Evolutionary conservation across 345 rosid genomes (phyloP).

Genomic region (Eucalyptus marginata): DNA sequence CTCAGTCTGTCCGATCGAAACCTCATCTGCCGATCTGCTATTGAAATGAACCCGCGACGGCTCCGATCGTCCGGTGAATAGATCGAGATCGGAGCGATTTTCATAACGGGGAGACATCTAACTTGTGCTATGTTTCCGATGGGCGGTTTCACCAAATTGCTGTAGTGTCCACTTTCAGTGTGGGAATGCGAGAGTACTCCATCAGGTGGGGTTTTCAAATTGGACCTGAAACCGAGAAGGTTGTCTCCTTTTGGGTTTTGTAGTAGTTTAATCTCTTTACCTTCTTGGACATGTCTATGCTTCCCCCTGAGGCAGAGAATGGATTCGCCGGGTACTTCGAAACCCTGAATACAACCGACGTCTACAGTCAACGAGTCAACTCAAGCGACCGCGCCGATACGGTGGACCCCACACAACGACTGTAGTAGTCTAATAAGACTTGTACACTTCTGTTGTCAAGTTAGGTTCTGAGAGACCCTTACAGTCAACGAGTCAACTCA

Average conservation of each 20-base stretch:
- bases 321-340: fast-evolving
- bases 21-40: neutral
- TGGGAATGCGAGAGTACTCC: neutral
- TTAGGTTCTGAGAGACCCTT: neutral
- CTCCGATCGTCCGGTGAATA: neutral
- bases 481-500: neutral
- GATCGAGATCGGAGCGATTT: neutral
- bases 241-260: neutral
- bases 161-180: neutral
- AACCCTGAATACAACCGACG: fast-evolving
- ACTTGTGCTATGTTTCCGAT: neutral
- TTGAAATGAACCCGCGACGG: neutral
- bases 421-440: neutral
- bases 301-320: neutral
- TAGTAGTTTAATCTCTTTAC: neutral
- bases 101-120: neutral
- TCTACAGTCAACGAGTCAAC: neutral
- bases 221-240: neutral
- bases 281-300: neutral
- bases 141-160: neutral
- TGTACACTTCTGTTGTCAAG: fast-evolving
- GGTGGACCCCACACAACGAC: neutral
- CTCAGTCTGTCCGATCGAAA: neutral
- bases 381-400: neutral
- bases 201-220: neutral